A percentile compares a stretch with the other conserved stretches of the same genome.
Conservation (phyloP, 768 basidiomycete genomes). For the Hygrocybe coccinea region DNA sequence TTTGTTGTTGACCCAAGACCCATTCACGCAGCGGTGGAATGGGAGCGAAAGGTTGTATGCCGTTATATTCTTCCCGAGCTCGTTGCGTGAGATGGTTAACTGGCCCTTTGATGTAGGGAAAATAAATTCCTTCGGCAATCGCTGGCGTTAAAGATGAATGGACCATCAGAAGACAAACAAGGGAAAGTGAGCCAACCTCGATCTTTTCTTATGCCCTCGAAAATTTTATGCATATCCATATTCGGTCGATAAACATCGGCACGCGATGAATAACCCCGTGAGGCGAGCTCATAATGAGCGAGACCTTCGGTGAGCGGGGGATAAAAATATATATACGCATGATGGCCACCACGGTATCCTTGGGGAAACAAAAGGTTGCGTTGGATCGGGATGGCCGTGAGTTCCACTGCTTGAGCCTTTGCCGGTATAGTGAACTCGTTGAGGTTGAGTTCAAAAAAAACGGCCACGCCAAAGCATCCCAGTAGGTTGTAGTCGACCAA, state of each 20-base stretch:
- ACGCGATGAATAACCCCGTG: neutral
- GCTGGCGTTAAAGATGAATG: neutral
- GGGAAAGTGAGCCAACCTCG: neutral
- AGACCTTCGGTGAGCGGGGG: neutral
- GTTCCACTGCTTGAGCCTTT: slow-evolving; percentile 10
- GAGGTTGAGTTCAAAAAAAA: slow-evolving; percentile 28
- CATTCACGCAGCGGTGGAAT: too few species aligned
- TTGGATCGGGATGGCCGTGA: neutral
- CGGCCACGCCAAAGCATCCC: slow-evolving; percentile 17
- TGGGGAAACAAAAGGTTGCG: neutral
- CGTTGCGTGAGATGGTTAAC: too few species aligned
- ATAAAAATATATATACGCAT: neutral
- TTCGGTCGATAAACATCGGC: too few species aligned
- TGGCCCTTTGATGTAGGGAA: neutral
- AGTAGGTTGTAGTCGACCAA: neutral
- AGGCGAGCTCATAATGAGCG: neutral
- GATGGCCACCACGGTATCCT: neutral
- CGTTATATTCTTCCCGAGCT: too few species aligned
- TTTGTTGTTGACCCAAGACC: too few species aligned
- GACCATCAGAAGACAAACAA: neutral
- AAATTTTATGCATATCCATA: neutral
- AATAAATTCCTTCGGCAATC: neutral
- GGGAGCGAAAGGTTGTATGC: too few species aligned
- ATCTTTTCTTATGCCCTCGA: neutral
- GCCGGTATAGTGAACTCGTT: slow-evolving; percentile 26